A percentile compares a stretch with the other conserved stretches of the same genome.
These are phyloP conservation scores for Rhizomucor miehei DNA, from an alignment of 371 early-diverging fungal species.

Conservation along the genomic window DNA sequence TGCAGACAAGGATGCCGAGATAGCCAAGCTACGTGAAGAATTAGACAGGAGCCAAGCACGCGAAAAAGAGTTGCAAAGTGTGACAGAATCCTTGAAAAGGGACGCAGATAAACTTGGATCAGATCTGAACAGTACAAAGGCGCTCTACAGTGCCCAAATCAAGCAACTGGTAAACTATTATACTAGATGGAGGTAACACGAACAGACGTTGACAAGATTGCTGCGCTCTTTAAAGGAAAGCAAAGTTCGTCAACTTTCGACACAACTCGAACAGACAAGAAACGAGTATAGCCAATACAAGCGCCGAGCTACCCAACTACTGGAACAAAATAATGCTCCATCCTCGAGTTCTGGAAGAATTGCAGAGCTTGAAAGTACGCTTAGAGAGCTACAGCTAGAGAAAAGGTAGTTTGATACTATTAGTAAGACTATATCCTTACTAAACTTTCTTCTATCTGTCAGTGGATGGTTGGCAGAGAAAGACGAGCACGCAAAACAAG, in stretches of 20 bases:
- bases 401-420: slow-evolving; percentile 17
- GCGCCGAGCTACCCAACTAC: slow-evolving; percentile 51
- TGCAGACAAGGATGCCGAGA: slow-evolving; percentile 49
- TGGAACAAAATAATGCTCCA: slow-evolving; percentile 35
- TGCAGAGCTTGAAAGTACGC: slow-evolving; percentile 35
- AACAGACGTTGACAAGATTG: too few species aligned
- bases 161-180: slow-evolving; percentile 41
- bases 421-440: neutral
- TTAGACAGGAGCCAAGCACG: slow-evolving; percentile 37
- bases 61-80: slow-evolving; percentile 21
- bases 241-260: slow-evolving; percentile 42
- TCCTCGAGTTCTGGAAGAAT: slow-evolving; percentile 20
- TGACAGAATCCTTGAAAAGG: slow-evolving; percentile 21
- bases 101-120: slow-evolving; percentile 42
- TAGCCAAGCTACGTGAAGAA: slow-evolving; percentile 36
- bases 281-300: slow-evolving; percentile 61
- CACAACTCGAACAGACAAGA: slow-evolving; percentile 44
- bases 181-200: too few species aligned
- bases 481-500: slow-evolving; percentile 12
- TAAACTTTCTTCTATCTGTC: neutral
- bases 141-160: slow-evolving; percentile 41
- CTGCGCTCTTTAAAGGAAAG: slow-evolving; percentile 52
- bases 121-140: slow-evolving; percentile 41
- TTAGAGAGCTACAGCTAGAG: slow-evolving; percentile 27
- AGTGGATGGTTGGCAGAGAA: slow-evolving; percentile 20